A percentile compares a stretch with the other conserved stretches of the same genome.
Evolutionary conservation across 1,139 yeast species (phyloP).

Genomic region (Candida smagusa): DNA sequence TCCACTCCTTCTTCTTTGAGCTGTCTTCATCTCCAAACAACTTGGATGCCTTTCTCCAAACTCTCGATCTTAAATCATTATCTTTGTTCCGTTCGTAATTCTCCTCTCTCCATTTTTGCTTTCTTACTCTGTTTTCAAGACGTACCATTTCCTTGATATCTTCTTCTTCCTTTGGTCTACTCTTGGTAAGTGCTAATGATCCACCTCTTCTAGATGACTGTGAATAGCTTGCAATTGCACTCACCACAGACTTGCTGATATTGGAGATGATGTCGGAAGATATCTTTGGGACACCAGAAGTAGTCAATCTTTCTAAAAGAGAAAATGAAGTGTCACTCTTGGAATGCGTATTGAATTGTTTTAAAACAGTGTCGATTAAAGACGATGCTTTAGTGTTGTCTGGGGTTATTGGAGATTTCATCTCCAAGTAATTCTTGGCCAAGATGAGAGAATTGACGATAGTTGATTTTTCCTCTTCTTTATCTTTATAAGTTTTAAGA

Average conservation of each 20-base stretch:
- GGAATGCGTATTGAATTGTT: slow-evolving; percentile 15
- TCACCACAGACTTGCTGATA: slow-evolving; percentile 29
- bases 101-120: slow-evolving; percentile 86
- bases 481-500: slow-evolving; percentile 23
- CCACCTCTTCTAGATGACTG: slow-evolving; percentile 16
- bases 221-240: slow-evolving; percentile 27
- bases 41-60: slow-evolving; percentile 64
- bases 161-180: slow-evolving; percentile 30
- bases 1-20: slow-evolving; percentile 63
- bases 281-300: slow-evolving; percentile 5
- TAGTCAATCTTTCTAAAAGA: neutral
- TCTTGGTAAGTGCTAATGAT: slow-evolving; percentile 14
- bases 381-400: slow-evolving; percentile 18
- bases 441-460: slow-evolving; percentile 35
- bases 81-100: slow-evolving; percentile 82
- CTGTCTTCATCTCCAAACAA: slow-evolving; percentile 64
- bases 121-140: slow-evolving; percentile 76
- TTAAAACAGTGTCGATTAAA: slow-evolving; percentile 26
- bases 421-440: slow-evolving; percentile 36
- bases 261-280: slow-evolving; percentile 22
- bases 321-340: slow-evolving; percentile 2
- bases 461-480: slow-evolving; percentile 19
- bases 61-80: slow-evolving; percentile 77
- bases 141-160: slow-evolving; percentile 57
- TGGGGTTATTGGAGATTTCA: slow-evolving; percentile 10